phyloP scores from a whole-genome alignment of 108 stramenopile genomes.

The Pseudonitzschia multistriata region DNA sequence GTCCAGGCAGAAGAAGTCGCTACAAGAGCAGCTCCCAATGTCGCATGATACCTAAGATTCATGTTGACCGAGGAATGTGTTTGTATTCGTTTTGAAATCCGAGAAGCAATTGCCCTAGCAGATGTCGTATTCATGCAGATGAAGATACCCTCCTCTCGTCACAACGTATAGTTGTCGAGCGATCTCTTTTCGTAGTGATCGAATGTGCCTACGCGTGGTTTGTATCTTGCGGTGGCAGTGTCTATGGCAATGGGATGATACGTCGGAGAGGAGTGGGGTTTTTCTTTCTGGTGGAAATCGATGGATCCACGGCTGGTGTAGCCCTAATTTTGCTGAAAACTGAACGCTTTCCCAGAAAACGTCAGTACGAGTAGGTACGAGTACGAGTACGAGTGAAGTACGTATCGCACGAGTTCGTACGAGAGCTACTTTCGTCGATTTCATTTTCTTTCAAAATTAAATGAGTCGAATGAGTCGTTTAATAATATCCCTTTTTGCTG shows the following conservation, averaged over 20 bases:
- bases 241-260: no score
- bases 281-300: neutral
- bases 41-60: slow-evolving; percentile 6
- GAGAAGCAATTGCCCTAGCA: neutral
- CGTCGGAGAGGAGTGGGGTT: neutral
- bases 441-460: no score
- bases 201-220: no score
- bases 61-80: neutral
- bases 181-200: no score
- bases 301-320: neutral
- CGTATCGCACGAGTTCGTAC: neutral
- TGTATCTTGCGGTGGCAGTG: neutral
- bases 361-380: no score
- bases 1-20: slow-evolving; percentile 11
- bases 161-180: no score
- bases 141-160: neutral
- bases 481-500: no score
- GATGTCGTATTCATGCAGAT: neutral
- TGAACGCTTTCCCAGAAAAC: no score
- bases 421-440: no score
- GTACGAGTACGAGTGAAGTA: neutral
- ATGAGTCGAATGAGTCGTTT: no score
- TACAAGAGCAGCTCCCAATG: neutral
- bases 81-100: neutral
- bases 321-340: no score